Percentiles rank a stretch among this genome's conserved stretches.
These are phyloP conservation scores for Sphaceloma murrayae DNA, from an alignment of 2,329 filamentous ascomycete genomes.

Conservation along the genomic window DNA sequence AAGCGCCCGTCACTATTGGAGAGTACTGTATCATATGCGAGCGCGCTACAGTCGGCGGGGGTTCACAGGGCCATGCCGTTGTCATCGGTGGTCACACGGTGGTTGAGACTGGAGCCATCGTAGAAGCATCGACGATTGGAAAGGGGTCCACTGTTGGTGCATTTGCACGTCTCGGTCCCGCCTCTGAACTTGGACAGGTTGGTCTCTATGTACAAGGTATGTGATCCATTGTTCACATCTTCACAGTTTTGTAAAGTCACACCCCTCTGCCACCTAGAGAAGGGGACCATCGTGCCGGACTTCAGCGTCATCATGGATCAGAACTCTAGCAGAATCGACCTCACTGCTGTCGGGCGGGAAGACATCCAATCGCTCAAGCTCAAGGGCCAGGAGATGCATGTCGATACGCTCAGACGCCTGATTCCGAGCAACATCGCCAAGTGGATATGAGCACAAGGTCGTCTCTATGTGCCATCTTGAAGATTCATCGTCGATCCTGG, in stretches of 20 bases:
- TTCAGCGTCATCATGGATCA: slow-evolving; percentile 39
- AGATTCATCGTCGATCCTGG: background rate
- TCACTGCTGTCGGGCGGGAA: no score
- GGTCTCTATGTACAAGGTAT: slow-evolving; percentile 10
- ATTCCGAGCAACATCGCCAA: slow-evolving; percentile 30
- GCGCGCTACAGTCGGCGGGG: slow-evolving; percentile 34
- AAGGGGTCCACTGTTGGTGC: slow-evolving; percentile 26
- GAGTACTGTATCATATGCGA: slow-evolving; percentile 67
- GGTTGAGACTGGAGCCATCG: slow-evolving; percentile 36
- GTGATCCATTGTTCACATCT: slow-evolving; percentile 9
- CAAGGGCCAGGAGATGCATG: slow-evolving; percentile 27
- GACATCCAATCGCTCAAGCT: slow-evolving; percentile 25
- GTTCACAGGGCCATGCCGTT: slow-evolving; percentile 23
- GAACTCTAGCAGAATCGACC: slow-evolving; percentile 31
- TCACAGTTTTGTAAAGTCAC: slow-evolving; percentile 39
- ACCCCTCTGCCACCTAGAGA: slow-evolving; percentile 29
- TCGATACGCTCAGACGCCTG: slow-evolving; percentile 27
- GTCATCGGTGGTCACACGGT: slow-evolving; percentile 36
- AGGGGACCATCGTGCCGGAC: slow-evolving; percentile 34
- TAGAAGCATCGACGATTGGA: slow-evolving; percentile 29
- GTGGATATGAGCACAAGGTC: slow-evolving; percentile 23
- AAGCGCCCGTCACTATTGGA: slow-evolving; percentile 36
- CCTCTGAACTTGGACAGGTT: slow-evolving; percentile 39
- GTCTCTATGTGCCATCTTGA: background rate
- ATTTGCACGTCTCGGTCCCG: slow-evolving; percentile 27